Conservation (phyloP, 2,329 filamentous ascomycete genomes). For the Fusarium palustre region DNA sequence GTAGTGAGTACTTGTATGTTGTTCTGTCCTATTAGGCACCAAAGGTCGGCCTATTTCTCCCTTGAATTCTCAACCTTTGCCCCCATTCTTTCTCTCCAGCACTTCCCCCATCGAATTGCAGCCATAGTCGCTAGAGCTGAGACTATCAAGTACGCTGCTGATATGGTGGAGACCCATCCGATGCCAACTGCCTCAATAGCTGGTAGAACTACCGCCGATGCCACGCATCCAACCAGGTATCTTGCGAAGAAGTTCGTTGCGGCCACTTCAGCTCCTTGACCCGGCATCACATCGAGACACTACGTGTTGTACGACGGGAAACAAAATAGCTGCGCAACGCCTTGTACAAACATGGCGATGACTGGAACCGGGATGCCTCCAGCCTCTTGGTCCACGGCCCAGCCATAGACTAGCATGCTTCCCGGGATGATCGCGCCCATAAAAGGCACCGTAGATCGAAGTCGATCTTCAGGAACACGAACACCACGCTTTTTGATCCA, state of each 20-base stretch:
- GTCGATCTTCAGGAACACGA: constrained; percentile 75
- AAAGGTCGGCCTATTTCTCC: constrained; percentile 3
- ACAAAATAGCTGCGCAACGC: constrained; percentile 79
- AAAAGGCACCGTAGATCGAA: constrained; percentile 69
- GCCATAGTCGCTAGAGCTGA: constrained; percentile 53
- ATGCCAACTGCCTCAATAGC: constrained; percentile 80
- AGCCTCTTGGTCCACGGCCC: constrained; percentile 61
- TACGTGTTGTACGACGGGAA: constrained; percentile 84
- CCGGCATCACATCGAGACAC: constrained; percentile 82
- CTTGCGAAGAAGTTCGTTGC: constrained; percentile 84
- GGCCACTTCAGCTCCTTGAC: constrained; percentile 76
- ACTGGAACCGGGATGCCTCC: constrained; percentile 72
- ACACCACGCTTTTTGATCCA: constrained; percentile 70
- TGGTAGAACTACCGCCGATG: constrained; percentile 78
- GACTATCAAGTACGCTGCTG: constrained; percentile 52
- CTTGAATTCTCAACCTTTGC: constrained; percentile 28
- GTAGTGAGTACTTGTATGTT: neutral
- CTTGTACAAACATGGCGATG: constrained; percentile 79
- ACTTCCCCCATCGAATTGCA: constrained; percentile 55
- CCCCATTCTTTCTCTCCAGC: constrained; percentile 55
- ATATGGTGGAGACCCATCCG: constrained; percentile 83
- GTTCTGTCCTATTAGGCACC: neutral
- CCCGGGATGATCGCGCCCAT: constrained; percentile 68
- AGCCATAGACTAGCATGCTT: constrained; percentile 73
- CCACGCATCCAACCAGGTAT: constrained; percentile 79